phyloP scores from a whole-genome alignment of 768 basidiomycete genomes.

The Pholiota conissans region DNA sequence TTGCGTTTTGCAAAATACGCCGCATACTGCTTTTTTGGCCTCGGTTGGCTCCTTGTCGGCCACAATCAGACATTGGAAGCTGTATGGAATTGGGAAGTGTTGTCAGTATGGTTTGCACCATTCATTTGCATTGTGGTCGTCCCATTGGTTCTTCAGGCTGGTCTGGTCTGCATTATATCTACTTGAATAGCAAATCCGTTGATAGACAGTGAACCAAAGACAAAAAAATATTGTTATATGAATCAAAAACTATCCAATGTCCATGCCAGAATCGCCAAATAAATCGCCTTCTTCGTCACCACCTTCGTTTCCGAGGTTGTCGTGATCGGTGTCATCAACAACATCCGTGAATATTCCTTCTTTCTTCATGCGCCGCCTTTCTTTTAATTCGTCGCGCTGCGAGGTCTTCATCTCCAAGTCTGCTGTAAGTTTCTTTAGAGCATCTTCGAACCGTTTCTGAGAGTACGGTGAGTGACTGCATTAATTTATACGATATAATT shows the following conservation, averaged over 20 bases:
- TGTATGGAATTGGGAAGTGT: conserved; percentile 76
- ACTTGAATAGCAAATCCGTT: background rate
- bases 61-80: conserved; percentile 47
- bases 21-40: conserved; percentile 47
- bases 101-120: conserved; percentile 83
- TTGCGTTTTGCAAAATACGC: conserved; percentile 29
- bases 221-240: background rate
- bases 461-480: conserved; percentile 1
- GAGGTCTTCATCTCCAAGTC: conserved; percentile 84
- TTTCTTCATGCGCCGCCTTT: conserved; percentile 69
- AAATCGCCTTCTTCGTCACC: conserved; percentile 34
- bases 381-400: conserved; percentile 79
- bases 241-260: conserved; percentile 27
- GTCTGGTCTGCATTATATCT: conserved; percentile 49
- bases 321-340: conserved; percentile 37
- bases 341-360: conserved; percentile 55
- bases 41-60: conserved; percentile 58
- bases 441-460: conserved; percentile 92
- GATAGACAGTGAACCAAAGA: background rate
- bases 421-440: conserved; percentile 80
- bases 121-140: conserved; percentile 79
- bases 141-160: conserved; percentile 73
- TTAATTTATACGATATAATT: background rate
- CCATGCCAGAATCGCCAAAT: conserved; percentile 51
- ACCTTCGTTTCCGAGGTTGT: conserved; percentile 28